These are phyloP conservation scores for Aspergillus proliferans DNA, from an alignment of 2,329 filamentous ascomycete species.

Conservation along the genomic window DNA sequence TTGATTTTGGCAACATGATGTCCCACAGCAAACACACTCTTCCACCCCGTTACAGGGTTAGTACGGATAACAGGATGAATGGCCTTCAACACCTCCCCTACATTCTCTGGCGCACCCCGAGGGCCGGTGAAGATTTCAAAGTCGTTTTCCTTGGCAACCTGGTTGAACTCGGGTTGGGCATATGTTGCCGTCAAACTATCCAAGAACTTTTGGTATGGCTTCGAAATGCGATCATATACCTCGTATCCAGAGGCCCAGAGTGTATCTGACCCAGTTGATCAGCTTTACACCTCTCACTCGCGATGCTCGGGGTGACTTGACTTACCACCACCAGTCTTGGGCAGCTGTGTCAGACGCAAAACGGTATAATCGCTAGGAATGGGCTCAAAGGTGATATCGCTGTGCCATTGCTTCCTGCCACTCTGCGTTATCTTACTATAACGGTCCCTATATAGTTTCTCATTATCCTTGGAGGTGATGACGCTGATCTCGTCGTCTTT, in stretches of 20 bases:
- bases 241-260: conserved; percentile 41
- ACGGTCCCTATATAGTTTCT: conserved; percentile 35
- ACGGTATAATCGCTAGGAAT: conserved; percentile 45
- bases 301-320: background rate
- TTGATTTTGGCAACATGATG: conserved; percentile 28
- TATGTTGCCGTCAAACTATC: conserved; percentile 36
- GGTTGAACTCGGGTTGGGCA: conserved; percentile 24
- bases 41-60: conserved; percentile 44
- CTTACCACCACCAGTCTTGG: conserved; percentile 37
- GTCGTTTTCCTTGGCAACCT: conserved; percentile 24
- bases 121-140: conserved; percentile 24
- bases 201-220: conserved; percentile 33
- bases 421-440: conserved; percentile 23
- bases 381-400: conserved; percentile 46
- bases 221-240: conserved; percentile 37
- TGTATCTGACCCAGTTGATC: conserved; percentile 25
- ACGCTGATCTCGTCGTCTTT: conserved; percentile 46
- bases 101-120: conserved; percentile 52
- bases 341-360: conserved; percentile 39
- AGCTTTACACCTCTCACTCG: background rate
- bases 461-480: conserved; percentile 39
- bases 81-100: conserved; percentile 47
- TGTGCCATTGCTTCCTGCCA: conserved; percentile 39
- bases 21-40: conserved; percentile 31
- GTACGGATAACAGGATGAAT: conserved; percentile 45